Percentiles rank a stretch among this genome's conserved stretches.
phyloP scores from a whole-genome alignment of 352 stramenopile genomes.

The Globisporangium barbulae region DNA sequence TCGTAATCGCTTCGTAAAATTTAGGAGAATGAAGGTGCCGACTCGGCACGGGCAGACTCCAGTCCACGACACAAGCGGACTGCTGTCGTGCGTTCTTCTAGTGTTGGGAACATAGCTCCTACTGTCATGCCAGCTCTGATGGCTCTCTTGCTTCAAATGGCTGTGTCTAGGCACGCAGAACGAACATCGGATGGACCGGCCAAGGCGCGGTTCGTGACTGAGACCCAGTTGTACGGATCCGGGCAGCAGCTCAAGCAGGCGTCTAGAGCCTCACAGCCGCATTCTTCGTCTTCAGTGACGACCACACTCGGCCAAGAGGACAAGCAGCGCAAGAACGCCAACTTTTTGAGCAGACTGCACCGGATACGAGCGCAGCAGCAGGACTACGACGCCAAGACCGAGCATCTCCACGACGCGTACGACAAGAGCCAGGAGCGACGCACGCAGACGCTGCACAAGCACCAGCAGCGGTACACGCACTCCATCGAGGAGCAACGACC shows the following conservation, averaged over 20 bases:
- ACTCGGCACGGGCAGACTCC: slow-evolving; percentile 42
- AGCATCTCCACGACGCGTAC: slow-evolving; percentile 23
- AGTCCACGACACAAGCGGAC: slow-evolving; percentile 30
- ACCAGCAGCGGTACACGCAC: slow-evolving; percentile 38
- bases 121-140: neutral
- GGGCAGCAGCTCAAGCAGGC: slow-evolving; percentile 13
- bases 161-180: slow-evolving; percentile 2
- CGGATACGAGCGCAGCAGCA: slow-evolving; percentile 38
- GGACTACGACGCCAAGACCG: slow-evolving; percentile 28
- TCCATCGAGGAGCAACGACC: slow-evolving; percentile 33
- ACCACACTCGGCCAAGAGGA: slow-evolving; percentile 47
- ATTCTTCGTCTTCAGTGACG: neutral
- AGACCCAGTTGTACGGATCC: slow-evolving; percentile 41
- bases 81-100: slow-evolving; percentile 21
- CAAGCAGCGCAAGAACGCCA: slow-evolving; percentile 35
- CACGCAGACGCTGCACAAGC: slow-evolving; percentile 32
- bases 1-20: neutral
- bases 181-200: neutral
- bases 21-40: slow-evolving; percentile 31
- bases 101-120: neutral
- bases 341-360: slow-evolving; percentile 35
- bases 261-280: neutral
- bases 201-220: slow-evolving; percentile 29
- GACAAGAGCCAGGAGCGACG: slow-evolving; percentile 33
- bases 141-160: no score